Evolutionary conservation across 2,329 filamentous ascomycete genomes (phyloP), one percentile per base, ranked within the genome.

Genomic region (Davidsoniella virescens): DNA sequence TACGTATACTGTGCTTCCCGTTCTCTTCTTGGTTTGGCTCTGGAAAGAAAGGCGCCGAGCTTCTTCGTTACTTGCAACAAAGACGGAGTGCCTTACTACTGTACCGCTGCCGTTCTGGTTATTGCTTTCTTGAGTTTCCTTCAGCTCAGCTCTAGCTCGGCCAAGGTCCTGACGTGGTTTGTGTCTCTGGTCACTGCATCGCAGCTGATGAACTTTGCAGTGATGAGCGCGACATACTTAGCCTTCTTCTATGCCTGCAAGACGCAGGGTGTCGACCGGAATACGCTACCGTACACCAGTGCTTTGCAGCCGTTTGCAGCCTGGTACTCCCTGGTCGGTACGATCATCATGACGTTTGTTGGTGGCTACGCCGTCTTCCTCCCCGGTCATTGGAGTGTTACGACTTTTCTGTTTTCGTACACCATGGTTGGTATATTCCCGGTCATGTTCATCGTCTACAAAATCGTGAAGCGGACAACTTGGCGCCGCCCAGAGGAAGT

Each of bases 341-440:
- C 78, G 1, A 73, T 75, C 45, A 62, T 83, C 55, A 87, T 90
- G 79, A 74, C 79, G 0, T 78, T 88, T 56, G 77, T 87, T 1
- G 77, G 81, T 7, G 84, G 84, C 0, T 90, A 87, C 55, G 73
- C 79, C 0, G 82, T 88, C 1, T 92, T 90, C 58, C 61, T 88
- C 43, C 78, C 81, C 0, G 17, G 64, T 1, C 59, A 64, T 0
- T 90, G 82, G 84, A 71, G 76, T 53, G 60, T 82, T 0, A 72
- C 80, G 5, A 77, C 74, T 5, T 92, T 90, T 61, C 63, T 90
- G 25, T 86, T 87, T 62, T 82, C 78, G 63, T 88, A 88, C 62
- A 77, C 79, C 45, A 86, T 85, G 71, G 74, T 88, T 47, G 74
- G 73, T 4, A 64, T 87, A 2, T 86, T 84, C 59, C 83, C 82